Percentiles rank a stretch among this genome's conserved stretches.
Evolutionary conservation across 768 basidiomycete species (phyloP).

Genomic region (Pseudohyphozyma bogoriensis): DNA sequence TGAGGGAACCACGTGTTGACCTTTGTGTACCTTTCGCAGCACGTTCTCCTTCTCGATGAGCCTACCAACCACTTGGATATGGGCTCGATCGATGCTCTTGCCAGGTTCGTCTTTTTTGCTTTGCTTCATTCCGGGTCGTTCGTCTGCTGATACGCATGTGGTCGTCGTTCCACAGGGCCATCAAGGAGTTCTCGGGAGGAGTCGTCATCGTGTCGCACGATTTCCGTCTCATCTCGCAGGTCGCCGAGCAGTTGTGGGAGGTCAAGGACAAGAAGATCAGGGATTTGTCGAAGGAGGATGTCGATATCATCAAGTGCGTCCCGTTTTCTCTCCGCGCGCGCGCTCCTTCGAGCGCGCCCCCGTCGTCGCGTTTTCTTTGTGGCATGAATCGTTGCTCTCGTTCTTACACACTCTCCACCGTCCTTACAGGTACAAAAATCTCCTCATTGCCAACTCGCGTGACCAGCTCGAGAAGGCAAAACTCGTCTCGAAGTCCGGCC

Average conservation of each 20-base stretch:
- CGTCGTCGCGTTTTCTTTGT: too few relatives aligned
- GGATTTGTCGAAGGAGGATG: constrained; percentile 82
- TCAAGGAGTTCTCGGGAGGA: constrained; percentile 94
- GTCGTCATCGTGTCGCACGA: constrained; percentile 99
- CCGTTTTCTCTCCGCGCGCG: not conserved
- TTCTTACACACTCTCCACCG: not conserved
- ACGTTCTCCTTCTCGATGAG: constrained; percentile 52
- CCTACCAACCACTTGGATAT: constrained; percentile 97
- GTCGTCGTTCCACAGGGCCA: constrained; percentile 48
- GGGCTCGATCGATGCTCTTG: constrained; percentile 94
- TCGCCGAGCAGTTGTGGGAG: constrained; percentile 98
- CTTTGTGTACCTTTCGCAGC: too few relatives aligned
- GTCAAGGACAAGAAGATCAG: constrained; percentile 86
- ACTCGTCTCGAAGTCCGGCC: constrained; percentile 3
- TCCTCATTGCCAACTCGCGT: constrained; percentile 30
- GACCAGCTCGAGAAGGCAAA: constrained; percentile 25
- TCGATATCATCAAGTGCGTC: constrained; percentile 61
- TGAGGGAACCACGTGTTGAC: too few relatives aligned
- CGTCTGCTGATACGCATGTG: too few relatives aligned
- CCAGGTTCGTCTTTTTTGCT: constrained; percentile 37
- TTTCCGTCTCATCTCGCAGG: constrained; percentile 96
- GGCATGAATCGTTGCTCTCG: not conserved
- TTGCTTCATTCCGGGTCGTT: not conserved
- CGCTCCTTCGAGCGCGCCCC: too few relatives aligned
- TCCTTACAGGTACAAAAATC: constrained; percentile 62